A percentile compares a stretch with the other conserved stretches of the same genome.
These are phyloP conservation scores for Tilletia horrida DNA, from an alignment of 1,284 basidiomycete species.

Conservation along the genomic window DNA sequence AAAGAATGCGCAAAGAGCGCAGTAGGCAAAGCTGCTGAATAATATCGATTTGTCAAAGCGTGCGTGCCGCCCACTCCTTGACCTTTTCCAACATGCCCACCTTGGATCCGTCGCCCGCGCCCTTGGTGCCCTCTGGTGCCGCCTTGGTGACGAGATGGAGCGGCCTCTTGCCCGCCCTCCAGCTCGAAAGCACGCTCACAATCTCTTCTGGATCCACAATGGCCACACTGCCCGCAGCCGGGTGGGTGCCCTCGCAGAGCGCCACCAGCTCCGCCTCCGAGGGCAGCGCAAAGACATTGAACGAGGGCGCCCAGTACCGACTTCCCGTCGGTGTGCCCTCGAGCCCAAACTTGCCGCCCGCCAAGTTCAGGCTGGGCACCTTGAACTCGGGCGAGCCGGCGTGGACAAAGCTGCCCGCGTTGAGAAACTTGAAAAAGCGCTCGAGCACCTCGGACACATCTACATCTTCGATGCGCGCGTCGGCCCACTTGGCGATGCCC, in stretches of 20 bases:
- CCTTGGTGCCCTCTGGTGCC: not conserved
- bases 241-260: slow-evolving; percentile 44
- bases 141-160: not conserved
- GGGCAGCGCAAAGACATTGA: slow-evolving; percentile 49
- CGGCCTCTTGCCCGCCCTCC: not conserved
- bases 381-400: slow-evolving; percentile 21
- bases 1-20: too few species aligned
- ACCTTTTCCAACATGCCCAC: slow-evolving; percentile 15
- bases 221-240: slow-evolving; percentile 38
- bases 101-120: not conserved
- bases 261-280: slow-evolving; percentile 49
- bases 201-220: slow-evolving; percentile 30
- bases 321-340: slow-evolving; percentile 31
- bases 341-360: not conserved
- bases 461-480: slow-evolving; percentile 39
- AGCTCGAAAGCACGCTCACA: slow-evolving; percentile 4
- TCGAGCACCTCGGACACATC: slow-evolving; percentile 31
- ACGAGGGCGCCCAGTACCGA: slow-evolving; percentile 41
- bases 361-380: slow-evolving; percentile 29
- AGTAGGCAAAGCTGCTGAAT: too few species aligned
- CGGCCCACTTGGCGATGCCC: slow-evolving; percentile 42
- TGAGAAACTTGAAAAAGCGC: slow-evolving; percentile 35
- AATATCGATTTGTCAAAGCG: not conserved
- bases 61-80: not conserved
- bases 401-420: not conserved